These are phyloP conservation scores for Cutaneotrichosporon sp. DNA, from an alignment of 1,284 basidiomycete genomes.

Conservation along the genomic window DNA sequence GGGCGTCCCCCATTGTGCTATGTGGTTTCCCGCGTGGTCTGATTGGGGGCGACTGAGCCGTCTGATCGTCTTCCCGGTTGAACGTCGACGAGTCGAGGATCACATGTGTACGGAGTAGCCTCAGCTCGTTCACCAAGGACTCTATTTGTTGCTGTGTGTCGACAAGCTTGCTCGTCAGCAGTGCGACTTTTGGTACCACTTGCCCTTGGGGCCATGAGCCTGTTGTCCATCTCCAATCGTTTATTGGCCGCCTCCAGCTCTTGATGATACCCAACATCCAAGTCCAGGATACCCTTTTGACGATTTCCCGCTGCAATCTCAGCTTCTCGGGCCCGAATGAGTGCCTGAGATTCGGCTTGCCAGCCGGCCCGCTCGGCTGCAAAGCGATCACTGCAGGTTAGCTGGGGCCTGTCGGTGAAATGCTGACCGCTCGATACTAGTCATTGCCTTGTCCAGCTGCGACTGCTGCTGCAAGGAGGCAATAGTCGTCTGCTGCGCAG, in stretches of 20 bases:
- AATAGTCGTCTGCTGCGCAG: conserved; percentile 39
- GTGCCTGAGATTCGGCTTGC: conserved; percentile 35
- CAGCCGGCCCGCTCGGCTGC: conserved; percentile 35
- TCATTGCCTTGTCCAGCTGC: conserved; percentile 27
- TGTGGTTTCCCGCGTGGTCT: neutral
- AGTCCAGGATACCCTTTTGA: conserved; percentile 32
- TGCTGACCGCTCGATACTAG: conserved; percentile 35
- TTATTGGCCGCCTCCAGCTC: conserved; percentile 46
- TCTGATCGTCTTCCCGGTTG: neutral
- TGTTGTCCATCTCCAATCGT: conserved; percentile 45
- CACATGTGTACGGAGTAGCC: conserved; percentile 42
- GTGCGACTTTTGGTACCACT: conserved; percentile 26
- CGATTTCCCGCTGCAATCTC: conserved; percentile 33
- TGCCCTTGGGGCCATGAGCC: conserved; percentile 45
- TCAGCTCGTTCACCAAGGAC: conserved; percentile 44
- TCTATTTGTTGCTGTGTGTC: conserved; percentile 45
- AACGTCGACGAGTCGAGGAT: conserved; percentile 25
- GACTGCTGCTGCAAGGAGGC: conserved; percentile 37
- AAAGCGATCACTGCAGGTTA: conserved; percentile 28
- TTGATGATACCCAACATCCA: conserved; percentile 46
- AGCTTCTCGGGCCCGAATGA: conserved; percentile 27
- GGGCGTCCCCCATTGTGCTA: conserved; percentile 41
- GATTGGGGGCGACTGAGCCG: neutral
- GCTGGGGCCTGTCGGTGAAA: neutral
- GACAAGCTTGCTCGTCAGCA: conserved; percentile 29